phyloP scores from a whole-genome alignment of 352 stramenopile genomes.

The Pythium coloratum region DNA sequence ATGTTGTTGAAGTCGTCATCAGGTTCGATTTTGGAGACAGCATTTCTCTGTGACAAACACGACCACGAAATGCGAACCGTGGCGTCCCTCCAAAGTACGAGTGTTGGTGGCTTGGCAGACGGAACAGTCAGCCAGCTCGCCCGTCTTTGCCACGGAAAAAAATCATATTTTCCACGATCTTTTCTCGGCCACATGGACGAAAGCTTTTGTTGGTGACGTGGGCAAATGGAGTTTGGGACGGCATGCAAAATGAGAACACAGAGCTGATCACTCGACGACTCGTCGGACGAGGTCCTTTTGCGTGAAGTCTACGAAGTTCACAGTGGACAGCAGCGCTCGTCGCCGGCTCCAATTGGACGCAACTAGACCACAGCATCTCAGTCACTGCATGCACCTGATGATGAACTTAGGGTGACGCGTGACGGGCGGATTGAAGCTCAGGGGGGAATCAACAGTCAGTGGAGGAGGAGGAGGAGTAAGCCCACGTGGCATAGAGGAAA shows the following conservation, averaged over 20 bases:
- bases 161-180: slow-evolving; percentile 1
- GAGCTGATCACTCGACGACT: background rate
- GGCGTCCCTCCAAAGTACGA: background rate
- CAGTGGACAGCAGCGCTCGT: background rate
- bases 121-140: background rate
- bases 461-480: no score
- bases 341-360: slow-evolving; percentile 14
- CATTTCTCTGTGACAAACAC: slow-evolving; percentile 3
- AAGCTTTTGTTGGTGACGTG: background rate
- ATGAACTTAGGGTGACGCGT: background rate
- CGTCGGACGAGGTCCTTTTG: background rate
- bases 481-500: no score
- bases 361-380: slow-evolving; percentile 7
- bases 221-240: background rate
- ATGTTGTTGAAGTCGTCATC: slow-evolving; percentile 6
- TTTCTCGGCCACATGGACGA: background rate
- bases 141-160: slow-evolving; percentile 2
- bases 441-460: background rate
- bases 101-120: background rate
- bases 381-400: background rate
- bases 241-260: background rate
- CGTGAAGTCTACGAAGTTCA: background rate
- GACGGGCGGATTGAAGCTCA: background rate
- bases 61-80: background rate
- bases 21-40: background rate